A percentile compares a stretch with the other conserved stretches of the same genome.
Conservation (phyloP, 2,329 filamentous ascomycete species). For the Aspergillus japonicus region DNA sequence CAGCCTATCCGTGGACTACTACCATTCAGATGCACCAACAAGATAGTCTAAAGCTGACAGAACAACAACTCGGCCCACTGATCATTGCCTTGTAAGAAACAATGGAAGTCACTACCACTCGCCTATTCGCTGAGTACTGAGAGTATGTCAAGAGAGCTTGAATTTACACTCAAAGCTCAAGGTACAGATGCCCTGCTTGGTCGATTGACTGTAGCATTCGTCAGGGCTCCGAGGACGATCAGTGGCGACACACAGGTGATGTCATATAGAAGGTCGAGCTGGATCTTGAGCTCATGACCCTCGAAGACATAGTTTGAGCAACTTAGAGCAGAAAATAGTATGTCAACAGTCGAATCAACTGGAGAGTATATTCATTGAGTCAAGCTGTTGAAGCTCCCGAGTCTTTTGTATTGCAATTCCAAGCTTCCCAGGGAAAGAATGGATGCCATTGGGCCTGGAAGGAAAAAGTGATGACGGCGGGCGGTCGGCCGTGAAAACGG, state of each 20-base stretch:
- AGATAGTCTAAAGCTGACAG: too few species aligned
- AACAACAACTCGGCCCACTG: too few species aligned
- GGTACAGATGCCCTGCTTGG: too few species aligned
- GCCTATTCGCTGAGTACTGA: too few species aligned
- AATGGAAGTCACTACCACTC: too few species aligned
- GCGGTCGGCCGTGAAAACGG: slow-evolving; percentile 8
- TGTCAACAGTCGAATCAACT: neutral
- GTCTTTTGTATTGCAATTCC: neutral
- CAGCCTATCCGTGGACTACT: too few species aligned
- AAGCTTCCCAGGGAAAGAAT: neutral
- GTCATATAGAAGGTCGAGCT: neutral
- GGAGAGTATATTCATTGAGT: neutral
- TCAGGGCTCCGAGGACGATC: neutral
- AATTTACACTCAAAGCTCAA: too few species aligned
- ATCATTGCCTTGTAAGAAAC: too few species aligned
- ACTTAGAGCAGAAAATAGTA: neutral
- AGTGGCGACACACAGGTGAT: neutral
- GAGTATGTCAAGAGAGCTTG: too few species aligned
- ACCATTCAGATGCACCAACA: too few species aligned
- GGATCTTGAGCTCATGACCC: neutral
- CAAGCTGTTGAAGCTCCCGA: neutral
- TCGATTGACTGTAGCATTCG: neutral
- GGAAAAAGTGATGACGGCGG: slow-evolving; percentile 4
- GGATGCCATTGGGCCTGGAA: neutral
- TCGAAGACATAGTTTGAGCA: neutral